Conservation (phyloP, 768 basidiomycete genomes). For the Agaricus subrufescens region DNA sequence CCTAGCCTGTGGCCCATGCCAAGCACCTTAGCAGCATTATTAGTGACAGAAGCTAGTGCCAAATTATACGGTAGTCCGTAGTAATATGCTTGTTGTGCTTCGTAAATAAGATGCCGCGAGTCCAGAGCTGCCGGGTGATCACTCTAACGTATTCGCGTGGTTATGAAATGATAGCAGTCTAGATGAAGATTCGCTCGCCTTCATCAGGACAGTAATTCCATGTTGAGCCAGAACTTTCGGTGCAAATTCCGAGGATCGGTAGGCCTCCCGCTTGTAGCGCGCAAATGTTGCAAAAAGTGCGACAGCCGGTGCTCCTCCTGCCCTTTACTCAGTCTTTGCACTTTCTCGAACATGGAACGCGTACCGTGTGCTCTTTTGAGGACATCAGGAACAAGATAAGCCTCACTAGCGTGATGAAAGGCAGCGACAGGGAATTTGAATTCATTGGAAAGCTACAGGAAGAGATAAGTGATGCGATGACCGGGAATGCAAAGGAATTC, state of each 20-base stretch:
- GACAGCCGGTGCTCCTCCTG: constrained; percentile 66
- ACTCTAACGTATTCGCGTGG: constrained; percentile 35
- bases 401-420: constrained; percentile 78
- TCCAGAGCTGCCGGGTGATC: constrained; percentile 57
- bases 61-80: constrained; percentile 69
- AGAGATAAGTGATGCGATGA: constrained; percentile 5
- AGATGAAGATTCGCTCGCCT: constrained; percentile 35
- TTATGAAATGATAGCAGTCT: background rate
- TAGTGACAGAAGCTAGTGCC: constrained; percentile 73
- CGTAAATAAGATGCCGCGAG: constrained; percentile 73
- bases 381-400: constrained; percentile 76
- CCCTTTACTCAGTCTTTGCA: background rate
- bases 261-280: constrained; percentile 79
- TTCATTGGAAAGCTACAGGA: constrained; percentile 68
- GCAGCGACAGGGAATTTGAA: constrained; percentile 78
- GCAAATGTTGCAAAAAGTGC: constrained; percentile 65
- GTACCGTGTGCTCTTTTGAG: constrained; percentile 65
- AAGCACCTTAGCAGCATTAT: constrained; percentile 63
- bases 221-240: constrained; percentile 67
- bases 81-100: constrained; percentile 81
- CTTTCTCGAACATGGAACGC: constrained; percentile 17
- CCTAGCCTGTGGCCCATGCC: constrained; percentile 84
- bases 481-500: background rate
- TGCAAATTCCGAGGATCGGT: constrained; percentile 76
- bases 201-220: constrained; percentile 69